Percentiles rank a stretch among this genome's conserved stretches.
Conservation (phyloP, 202 grass and related monocot genomes). For the Setaria italica region DNA sequence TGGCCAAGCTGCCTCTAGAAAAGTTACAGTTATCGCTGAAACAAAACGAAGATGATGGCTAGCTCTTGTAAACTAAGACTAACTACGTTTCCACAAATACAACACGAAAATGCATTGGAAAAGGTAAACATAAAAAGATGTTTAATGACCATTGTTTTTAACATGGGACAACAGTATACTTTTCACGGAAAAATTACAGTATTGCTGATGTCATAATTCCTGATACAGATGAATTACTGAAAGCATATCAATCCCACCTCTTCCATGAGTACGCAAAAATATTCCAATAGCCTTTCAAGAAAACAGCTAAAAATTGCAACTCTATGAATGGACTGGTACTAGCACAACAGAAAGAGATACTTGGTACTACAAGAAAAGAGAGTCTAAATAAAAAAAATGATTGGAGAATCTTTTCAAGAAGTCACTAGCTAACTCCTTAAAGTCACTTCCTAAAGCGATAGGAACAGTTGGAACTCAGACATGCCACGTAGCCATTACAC, state of each 20-base stretch:
- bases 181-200: background rate
- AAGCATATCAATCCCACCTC: background rate
- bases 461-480: conserved; percentile 21
- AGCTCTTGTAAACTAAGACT: background rate
- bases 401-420: conserved; percentile 37
- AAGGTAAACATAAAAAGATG: background rate
- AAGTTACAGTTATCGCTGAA: conserved; percentile 14
- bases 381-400: conserved; percentile 29
- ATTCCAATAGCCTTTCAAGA: conserved; percentile 23
- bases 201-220: background rate
- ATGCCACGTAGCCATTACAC: conserved; percentile 6
- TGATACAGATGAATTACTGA: conserved; percentile 1
- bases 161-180: background rate
- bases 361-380: conserved; percentile 26
- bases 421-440: background rate
- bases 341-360: conserved; percentile 40
- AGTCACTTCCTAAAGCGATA: conserved; percentile 19
- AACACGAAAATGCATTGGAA: conserved; percentile 6
- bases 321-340: conserved; percentile 27
- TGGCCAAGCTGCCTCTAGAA: background rate
- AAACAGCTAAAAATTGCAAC: conserved; percentile 29
- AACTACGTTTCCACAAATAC: background rate
- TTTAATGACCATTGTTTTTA: conserved; percentile 7
- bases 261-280: background rate
- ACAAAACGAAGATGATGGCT: background rate